Conservation (phyloP, 192 early-diverging fungal genomes). For the Linnemannia zychae region DNA sequence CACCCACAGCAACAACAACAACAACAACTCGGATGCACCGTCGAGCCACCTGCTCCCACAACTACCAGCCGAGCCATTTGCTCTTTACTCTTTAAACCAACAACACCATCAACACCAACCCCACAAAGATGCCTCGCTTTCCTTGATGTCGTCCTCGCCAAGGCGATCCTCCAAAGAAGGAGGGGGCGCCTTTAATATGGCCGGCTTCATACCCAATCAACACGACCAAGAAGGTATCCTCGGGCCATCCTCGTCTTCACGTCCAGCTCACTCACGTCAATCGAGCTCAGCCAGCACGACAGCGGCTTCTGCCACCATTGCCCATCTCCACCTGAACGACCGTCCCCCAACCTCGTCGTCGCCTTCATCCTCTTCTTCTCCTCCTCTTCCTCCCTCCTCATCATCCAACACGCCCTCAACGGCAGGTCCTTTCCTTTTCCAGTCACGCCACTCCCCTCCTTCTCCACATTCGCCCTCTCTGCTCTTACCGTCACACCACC, state of each 20-base stretch:
- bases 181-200: neutral
- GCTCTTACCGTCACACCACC: neutral
- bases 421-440: neutral
- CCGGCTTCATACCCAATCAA: neutral
- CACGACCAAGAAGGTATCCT: neutral
- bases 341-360: neutral
- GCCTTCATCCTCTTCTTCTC: neutral
- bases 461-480: neutral
- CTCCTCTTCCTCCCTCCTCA: neutral
- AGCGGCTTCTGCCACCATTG: neutral
- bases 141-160: neutral
- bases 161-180: neutral
- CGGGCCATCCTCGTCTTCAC: neutral
- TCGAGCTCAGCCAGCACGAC: neutral
- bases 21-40: neutral
- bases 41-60: neutral
- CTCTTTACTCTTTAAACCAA: conserved; percentile 15
- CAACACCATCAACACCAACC: neutral
- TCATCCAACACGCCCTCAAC: conserved; percentile 3
- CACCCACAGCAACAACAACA: neutral
- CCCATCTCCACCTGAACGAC: neutral
- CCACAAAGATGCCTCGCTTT: neutral
- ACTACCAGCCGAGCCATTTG: conserved; percentile 15
- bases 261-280: neutral
- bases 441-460: conserved; percentile 2